Percentiles rank a stretch among this genome's conserved stretches.
phyloP scores from a whole-genome alignment of 441 rosid species.

The Gossypium schwendimanii region DNA sequence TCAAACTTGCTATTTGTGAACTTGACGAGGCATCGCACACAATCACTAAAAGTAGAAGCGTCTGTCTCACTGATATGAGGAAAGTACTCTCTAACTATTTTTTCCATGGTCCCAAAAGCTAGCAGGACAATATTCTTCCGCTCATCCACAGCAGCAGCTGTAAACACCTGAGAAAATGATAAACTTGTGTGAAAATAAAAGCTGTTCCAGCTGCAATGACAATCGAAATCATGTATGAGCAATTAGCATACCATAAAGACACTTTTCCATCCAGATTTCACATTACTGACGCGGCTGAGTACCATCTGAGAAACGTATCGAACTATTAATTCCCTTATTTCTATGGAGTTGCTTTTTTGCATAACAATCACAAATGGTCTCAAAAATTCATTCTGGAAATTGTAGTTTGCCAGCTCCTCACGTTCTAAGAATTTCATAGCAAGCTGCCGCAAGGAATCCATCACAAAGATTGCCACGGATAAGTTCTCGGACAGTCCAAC shows the following conservation, averaged over 20 bases:
- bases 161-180: conserved; percentile 56
- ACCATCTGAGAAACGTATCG: conserved; percentile 99
- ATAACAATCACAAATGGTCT: conserved; percentile 92
- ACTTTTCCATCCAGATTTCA: conserved; percentile 99
- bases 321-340: conserved; percentile 88
- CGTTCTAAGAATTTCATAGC: conserved; percentile 98
- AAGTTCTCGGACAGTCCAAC: conserved; percentile 98
- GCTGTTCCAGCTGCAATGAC: not conserved
- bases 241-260: conserved; percentile 72
- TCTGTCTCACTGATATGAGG: conserved; percentile 94
- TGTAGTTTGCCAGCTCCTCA: conserved; percentile 96
- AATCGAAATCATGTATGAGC: not conserved
- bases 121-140: conserved; percentile 76
- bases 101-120: conserved; percentile 96
- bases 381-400: conserved; percentile 95
- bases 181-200: conserved; percentile 20
- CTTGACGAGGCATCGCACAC: conserved; percentile 89
- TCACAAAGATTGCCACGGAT: conserved; percentile 97
- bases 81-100: conserved; percentile 90
- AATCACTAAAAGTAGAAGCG: conserved; percentile 79
- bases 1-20: conserved; percentile 89
- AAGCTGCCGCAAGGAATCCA: conserved; percentile 97
- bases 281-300: conserved; percentile 84
- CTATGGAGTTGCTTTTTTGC: conserved; percentile 85
- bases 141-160: conserved; percentile 90